Base-by-base conservation (phyloP, 2,329 filamentous ascomycete genomes). In the Chaetothyriales sp. region DNA sequence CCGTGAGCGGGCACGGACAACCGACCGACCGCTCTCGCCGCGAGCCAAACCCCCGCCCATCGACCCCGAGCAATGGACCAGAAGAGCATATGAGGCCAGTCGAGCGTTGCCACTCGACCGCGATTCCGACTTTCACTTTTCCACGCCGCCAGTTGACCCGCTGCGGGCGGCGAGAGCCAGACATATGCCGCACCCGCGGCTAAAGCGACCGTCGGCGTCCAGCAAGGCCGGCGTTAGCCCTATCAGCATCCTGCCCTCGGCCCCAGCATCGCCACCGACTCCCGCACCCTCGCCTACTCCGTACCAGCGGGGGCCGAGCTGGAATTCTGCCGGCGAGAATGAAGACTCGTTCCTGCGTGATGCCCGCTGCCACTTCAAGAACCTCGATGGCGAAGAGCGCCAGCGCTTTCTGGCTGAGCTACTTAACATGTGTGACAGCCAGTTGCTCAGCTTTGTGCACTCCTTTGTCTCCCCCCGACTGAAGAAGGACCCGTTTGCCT, bases 401-500 rank as follows among this genome's bases (percentile, higher is more conserved):
- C 85, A 88, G 61, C 78, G 85, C 42, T 79, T 94, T 61, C 72
- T 98, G 53, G 86, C 86, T 48, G 89, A 95, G 64, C 73, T 98
- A 51, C 73, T 98, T 57, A 94, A 94, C 62, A 78, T 95, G 60
- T 98, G 92, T 71, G 93, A 93, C 60, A 95, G 86, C 61, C 88
- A 93, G 63, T 84, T 94, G 66, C 74, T 98, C 58, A 95, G 88
- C 68, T 96, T 95, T 64, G 89, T 98, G 18, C 87, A 93, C 60
- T 87, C 93, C 65, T 94, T 95, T 67, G 90, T 98, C 59, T 90
- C 87, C 65, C 92, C 92, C 25, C 72, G 93, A 55, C 70, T 98
- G 57, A 95, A 95, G 69, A 95, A 95, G 66, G 92, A 98, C 65
- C 92, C 92, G 0, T 96, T 98, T 62, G 86, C 83, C 48, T 85